A percentile compares a stretch with the other conserved stretches of the same genome.
phyloP scores from a whole-genome alignment of 2,329 filamentous ascomycete species.

The Mycosphaerella sp. region DNA sequence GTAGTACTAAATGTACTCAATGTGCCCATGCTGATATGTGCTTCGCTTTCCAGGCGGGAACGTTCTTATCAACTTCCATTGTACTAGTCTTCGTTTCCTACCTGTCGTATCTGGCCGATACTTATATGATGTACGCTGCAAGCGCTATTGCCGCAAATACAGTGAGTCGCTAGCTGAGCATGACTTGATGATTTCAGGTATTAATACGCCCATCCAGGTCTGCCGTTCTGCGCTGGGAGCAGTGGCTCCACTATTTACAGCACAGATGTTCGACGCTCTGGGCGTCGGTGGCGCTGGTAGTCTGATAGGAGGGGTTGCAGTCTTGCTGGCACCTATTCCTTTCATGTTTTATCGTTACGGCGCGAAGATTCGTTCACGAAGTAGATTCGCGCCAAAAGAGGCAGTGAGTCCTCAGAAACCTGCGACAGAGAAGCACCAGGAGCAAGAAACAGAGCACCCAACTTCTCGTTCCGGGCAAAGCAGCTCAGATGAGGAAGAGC shows the following conservation, averaged over 20 bases:
- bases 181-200: too few species aligned
- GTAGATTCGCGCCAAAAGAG: constrained; percentile 18
- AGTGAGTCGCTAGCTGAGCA: background rate
- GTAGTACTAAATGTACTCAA: too few species aligned
- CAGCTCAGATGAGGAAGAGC: background rate
- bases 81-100: constrained; percentile 48
- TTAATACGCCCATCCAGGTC: background rate
- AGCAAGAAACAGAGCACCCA: background rate
- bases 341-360: constrained; percentile 25
- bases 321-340: constrained; percentile 32
- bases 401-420: background rate
- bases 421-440: background rate
- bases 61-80: constrained; percentile 39
- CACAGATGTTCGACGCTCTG: constrained; percentile 31
- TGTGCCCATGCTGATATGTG: constrained; percentile 33
- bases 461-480: background rate
- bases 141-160: constrained; percentile 27
- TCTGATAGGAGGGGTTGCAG: constrained; percentile 43
- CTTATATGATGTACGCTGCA: constrained; percentile 40
- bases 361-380: constrained; percentile 10
- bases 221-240: constrained; percentile 28
- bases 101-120: constrained; percentile 51
- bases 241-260: constrained; percentile 29
- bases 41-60: constrained; percentile 34
- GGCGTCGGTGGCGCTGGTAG: constrained; percentile 30